Percentiles rank a stretch among this genome's conserved stretches.
Evolutionary conservation across 441 rosid species (phyloP).

Genomic region (Populus hybrid): DNA sequence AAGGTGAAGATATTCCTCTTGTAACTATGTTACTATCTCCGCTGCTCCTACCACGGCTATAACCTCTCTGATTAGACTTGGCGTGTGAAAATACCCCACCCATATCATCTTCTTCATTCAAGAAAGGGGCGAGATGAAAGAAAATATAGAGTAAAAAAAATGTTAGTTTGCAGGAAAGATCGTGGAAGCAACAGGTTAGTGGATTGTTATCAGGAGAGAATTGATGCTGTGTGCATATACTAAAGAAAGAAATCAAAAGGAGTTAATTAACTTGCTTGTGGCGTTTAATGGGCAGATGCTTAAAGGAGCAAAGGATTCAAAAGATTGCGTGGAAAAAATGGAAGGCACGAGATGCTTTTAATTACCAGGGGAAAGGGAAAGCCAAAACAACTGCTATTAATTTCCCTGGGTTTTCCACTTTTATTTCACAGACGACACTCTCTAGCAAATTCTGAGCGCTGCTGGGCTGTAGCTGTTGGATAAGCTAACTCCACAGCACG

Average conservation of each 20-base stretch:
- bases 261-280: not conserved
- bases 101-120: slow-evolving; percentile 17
- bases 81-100: slow-evolving; percentile 1
- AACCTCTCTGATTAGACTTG: not conserved
- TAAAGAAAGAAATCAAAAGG: not conserved
- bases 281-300: not conserved
- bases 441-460: too few species aligned
- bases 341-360: not conserved
- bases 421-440: not conserved
- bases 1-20: not conserved
- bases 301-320: not conserved
- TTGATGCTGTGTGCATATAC: not conserved
- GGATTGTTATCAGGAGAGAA: not conserved
- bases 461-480: not conserved
- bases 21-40: not conserved
- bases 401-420: too few species aligned
- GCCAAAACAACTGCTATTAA: not conserved
- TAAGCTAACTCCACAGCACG: too few species aligned
- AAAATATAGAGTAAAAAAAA: not conserved
- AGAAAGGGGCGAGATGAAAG: not conserved
- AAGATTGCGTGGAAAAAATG: not conserved
- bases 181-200: not conserved
- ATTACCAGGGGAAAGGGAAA: not conserved
- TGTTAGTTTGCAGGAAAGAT: not conserved
- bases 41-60: not conserved